Conservation (phyloP, 192 early-diverging fungal species). For the Backusella westeae region DNA sequence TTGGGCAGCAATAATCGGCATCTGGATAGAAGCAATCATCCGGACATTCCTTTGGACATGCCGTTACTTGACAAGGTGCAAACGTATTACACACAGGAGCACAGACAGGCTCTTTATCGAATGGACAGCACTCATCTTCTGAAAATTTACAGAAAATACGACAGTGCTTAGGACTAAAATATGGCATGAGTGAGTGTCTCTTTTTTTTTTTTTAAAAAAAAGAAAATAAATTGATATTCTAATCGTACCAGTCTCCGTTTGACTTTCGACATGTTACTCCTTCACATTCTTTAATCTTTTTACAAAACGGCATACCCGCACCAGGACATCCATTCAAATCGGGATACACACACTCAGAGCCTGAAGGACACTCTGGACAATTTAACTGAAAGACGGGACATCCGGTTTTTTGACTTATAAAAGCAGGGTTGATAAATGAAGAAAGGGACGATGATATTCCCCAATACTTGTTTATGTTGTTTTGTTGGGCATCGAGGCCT, state of each 20-base stretch:
- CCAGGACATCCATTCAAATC: background rate
- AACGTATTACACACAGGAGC: background rate
- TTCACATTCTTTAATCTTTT: background rate
- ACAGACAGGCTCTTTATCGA: slow-evolving; percentile 10
- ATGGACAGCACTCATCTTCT: slow-evolving; percentile 10
- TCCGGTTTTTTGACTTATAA: background rate
- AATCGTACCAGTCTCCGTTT: background rate
- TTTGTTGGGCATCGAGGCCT: background rate
- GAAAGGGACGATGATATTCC: background rate
- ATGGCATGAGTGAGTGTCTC: background rate
- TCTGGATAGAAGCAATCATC: slow-evolving; percentile 19
- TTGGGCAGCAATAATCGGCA: slow-evolving; percentile 15
- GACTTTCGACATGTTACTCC: background rate
- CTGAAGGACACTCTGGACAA: background rate
- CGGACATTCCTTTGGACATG: slow-evolving; percentile 13
- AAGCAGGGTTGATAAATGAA: background rate
- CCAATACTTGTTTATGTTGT: background rate
- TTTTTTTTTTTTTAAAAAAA: background rate
- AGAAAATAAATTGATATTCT: background rate
- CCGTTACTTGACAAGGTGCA: slow-evolving; percentile 11
- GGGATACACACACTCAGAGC: background rate
- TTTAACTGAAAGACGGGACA: background rate
- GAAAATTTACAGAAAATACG: slow-evolving; percentile 1
- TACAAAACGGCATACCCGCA: slow-evolving; percentile 6
- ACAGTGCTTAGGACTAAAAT: slow-evolving; percentile 12